Percentiles rank a stretch among this genome's conserved stretches.
These are phyloP conservation scores for Colletotrichum spinosum DNA, from an alignment of 2,329 filamentous ascomycete species.

Conservation along the genomic window DNA sequence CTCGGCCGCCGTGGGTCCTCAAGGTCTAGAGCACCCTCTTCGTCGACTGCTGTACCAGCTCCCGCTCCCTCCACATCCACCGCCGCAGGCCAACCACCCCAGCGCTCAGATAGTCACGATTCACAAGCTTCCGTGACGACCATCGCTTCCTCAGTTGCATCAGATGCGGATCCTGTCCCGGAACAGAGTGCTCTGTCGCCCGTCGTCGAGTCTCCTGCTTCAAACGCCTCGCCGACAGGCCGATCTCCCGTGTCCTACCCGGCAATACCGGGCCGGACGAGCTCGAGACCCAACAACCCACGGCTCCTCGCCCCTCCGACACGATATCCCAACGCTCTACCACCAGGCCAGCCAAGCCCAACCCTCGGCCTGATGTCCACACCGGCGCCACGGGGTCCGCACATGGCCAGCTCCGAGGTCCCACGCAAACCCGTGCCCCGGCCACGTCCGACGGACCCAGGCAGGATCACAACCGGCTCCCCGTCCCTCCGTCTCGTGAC, in stretches of 20 bases:
- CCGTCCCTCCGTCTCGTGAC: constrained; percentile 52
- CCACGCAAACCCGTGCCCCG: constrained; percentile 32
- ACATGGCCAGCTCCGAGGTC: constrained; percentile 37
- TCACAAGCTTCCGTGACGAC: constrained; percentile 49
- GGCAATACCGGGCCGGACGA: constrained; percentile 42
- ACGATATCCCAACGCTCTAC: constrained; percentile 47
- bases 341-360: constrained; percentile 55
- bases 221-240: constrained; percentile 40
- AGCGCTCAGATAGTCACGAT: constrained; percentile 35
- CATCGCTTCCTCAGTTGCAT: constrained; percentile 46
- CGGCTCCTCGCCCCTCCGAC: constrained; percentile 48
- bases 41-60: constrained; percentile 18
- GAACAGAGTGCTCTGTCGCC: constrained; percentile 56
- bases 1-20: constrained; percentile 31
- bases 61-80: not conserved
- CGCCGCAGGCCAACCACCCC: constrained; percentile 9
- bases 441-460: constrained; percentile 21
- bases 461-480: constrained; percentile 39
- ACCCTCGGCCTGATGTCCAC: constrained; percentile 51
- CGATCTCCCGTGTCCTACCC: constrained; percentile 49
- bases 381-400: constrained; percentile 23
- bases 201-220: constrained; percentile 59
- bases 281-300: constrained; percentile 40
- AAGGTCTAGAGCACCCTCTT: constrained; percentile 27
- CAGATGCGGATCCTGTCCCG: constrained; percentile 39